phyloP scores from a whole-genome alignment of 2,329 filamentous ascomycete species.

The Arthrobotrys iridis region DNA sequence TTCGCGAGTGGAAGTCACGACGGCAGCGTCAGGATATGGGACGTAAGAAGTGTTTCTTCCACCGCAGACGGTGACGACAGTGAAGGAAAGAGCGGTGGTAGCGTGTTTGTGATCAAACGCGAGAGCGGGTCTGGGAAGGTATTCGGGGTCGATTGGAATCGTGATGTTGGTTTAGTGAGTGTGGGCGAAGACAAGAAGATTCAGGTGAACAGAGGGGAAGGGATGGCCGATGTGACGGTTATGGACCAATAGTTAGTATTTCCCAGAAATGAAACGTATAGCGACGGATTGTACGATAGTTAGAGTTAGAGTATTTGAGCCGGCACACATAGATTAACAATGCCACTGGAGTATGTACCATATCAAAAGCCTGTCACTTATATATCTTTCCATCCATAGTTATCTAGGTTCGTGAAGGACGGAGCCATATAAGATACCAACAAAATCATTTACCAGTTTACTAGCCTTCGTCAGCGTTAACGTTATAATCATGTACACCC shows the following conservation, averaged over 20 bases:
- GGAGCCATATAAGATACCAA: too few relatives aligned
- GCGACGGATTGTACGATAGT: constrained; percentile 19
- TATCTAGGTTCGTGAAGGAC: too few relatives aligned
- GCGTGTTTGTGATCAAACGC: constrained; percentile 74
- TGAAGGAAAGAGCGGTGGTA: constrained; percentile 73
- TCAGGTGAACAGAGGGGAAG: constrained; percentile 82
- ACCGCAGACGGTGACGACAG: constrained; percentile 65
- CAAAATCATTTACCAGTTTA: too few relatives aligned
- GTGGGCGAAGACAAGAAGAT: constrained; percentile 93
- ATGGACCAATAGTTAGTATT: constrained; percentile 44
- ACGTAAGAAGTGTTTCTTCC: constrained; percentile 72
- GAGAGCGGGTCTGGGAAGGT: constrained; percentile 73
- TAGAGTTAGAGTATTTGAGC: too few relatives aligned
- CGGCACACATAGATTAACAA: too few relatives aligned
- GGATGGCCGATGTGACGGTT: constrained; percentile 60
- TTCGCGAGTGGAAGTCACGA: constrained; percentile 91
- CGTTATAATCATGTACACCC: too few relatives aligned
- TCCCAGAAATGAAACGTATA: too few relatives aligned
- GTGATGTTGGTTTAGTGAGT: constrained; percentile 85
- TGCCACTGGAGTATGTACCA: too few relatives aligned
- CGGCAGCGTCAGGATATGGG: constrained; percentile 92
- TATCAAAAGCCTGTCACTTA: too few relatives aligned
- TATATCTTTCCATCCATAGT: too few relatives aligned
- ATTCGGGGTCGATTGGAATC: constrained; percentile 86
- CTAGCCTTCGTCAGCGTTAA: too few relatives aligned